These are phyloP conservation scores for Dioszegia crocea DNA, from an alignment of 768 basidiomycete species.

Conservation along the genomic window DNA sequence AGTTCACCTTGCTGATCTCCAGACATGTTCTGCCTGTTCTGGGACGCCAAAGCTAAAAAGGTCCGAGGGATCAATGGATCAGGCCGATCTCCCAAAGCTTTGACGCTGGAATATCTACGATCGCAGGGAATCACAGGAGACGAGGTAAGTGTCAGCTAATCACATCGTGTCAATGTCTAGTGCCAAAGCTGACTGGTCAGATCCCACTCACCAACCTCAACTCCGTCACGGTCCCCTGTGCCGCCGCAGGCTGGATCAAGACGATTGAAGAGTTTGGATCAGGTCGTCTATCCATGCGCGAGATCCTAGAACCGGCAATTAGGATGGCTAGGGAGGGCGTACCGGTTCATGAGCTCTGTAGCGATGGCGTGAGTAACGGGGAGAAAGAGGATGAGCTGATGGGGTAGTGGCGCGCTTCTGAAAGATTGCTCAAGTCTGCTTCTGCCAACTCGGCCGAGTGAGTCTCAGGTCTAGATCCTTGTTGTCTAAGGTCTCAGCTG, in stretches of 20 bases:
- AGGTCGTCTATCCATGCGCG: conserved; percentile 62
- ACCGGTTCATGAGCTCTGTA: conserved; percentile 80
- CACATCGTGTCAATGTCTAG: not conserved
- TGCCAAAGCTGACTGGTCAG: conserved; percentile 16
- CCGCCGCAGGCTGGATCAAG: conserved; percentile 94
- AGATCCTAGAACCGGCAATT: conserved; percentile 84
- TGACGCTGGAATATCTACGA: conserved; percentile 69
- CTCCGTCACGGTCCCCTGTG: conserved; percentile 67
- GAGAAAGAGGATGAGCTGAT: not conserved
- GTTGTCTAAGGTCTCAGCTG: not conserved
- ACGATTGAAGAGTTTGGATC: conserved; percentile 78
- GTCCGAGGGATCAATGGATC: conserved; percentile 91
- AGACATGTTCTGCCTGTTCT: conserved; percentile 77
- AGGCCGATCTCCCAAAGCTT: conserved; percentile 73
- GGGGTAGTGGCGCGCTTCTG: conserved; percentile 57
- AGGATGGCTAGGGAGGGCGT: conserved; percentile 88
- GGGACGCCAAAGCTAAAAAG: conserved; percentile 71
- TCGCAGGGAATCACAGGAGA: conserved; percentile 64
- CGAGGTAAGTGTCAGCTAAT: conserved; percentile 17
- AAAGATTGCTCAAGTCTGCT: conserved; percentile 70
- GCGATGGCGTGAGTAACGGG: conserved; percentile 54
- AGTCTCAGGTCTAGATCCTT: conserved; percentile 14
- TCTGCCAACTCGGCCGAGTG: conserved; percentile 74
- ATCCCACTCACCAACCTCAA: conserved; percentile 82
- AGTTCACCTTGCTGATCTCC: not conserved